Evolutionary conservation across 1,284 basidiomycete species (phyloP).

Genomic region (Veloboletus limbatus): DNA sequence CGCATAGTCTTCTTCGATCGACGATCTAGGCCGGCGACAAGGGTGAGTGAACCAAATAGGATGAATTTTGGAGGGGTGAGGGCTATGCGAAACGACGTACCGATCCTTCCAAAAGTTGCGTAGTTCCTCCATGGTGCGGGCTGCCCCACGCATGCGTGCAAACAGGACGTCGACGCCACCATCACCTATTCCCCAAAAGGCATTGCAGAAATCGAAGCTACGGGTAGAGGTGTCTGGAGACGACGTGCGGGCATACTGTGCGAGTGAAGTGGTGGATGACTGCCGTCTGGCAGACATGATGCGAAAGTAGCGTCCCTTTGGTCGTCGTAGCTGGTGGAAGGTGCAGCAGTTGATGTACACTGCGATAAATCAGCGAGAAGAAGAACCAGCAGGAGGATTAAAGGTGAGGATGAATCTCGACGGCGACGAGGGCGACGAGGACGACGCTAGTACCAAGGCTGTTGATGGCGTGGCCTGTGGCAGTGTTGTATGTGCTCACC

Average conservation of each 20-base stretch:
- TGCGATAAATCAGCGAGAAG: constrained; percentile 5
- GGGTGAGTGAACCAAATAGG: constrained; percentile 2
- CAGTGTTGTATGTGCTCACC: constrained; percentile 11
- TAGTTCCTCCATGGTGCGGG: constrained; percentile 88
- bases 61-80: not conserved
- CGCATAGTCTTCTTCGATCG: constrained; percentile 95
- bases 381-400: not conserved
- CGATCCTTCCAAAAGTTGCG: constrained; percentile 87
- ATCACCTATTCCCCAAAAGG: constrained; percentile 90
- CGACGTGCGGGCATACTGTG: constrained; percentile 57
- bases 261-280: constrained; percentile 70
- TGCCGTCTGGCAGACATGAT: constrained; percentile 64
- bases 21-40: constrained; percentile 46
- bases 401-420: not conserved
- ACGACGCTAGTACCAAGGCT: constrained; percentile 6
- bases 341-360: constrained; percentile 21
- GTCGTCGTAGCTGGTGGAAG: constrained; percentile 14
- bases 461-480: constrained; percentile 23
- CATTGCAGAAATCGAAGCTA: constrained; percentile 89
- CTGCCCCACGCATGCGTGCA: constrained; percentile 80
- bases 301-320: constrained; percentile 12
- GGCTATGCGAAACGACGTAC: constrained; percentile 40
- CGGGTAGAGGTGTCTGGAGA: constrained; percentile 47
- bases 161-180: constrained; percentile 89
- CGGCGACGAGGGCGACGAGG: not conserved